A percentile compares a stretch with the other conserved stretches of the same genome.
phyloP scores from a whole-genome alignment of 2,329 filamentous ascomycete genomes.

The Penicillium rolfsii region DNA sequence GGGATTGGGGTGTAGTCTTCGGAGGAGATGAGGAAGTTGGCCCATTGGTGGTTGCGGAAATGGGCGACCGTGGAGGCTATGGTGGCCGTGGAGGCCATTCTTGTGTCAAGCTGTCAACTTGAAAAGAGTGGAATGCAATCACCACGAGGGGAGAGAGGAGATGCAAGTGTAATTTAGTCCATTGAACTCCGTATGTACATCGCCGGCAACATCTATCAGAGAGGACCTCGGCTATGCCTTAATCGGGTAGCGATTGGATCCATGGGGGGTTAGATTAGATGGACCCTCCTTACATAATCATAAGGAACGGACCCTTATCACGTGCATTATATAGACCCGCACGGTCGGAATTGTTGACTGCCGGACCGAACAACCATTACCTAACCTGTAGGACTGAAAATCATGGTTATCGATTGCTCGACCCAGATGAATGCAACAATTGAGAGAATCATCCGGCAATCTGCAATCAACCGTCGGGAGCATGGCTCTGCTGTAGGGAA shows the following conservation, averaged over 20 bases:
- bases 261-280: too few species aligned
- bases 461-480: neutral
- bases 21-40: constrained; percentile 36
- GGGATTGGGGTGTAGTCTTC: constrained; percentile 43
- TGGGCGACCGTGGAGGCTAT: constrained; percentile 26
- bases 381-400: neutral
- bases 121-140: neutral
- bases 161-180: neutral
- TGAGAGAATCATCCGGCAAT: neutral
- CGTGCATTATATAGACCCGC: neutral
- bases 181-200: neutral
- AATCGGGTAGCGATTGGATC: constrained; percentile 8
- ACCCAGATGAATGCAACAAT: neutral
- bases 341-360: neutral
- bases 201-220: neutral
- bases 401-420: neutral
- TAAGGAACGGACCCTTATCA: neutral
- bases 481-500: neutral
- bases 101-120: neutral
- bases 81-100: constrained; percentile 23
- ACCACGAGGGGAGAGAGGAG: neutral
- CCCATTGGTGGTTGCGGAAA: constrained; percentile 36
- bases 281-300: neutral
- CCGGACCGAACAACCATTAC: neutral
- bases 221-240: constrained; percentile 14